Base-by-base conservation (phyloP, 2,329 filamentous ascomycete genomes). In the Albophoma yamanashiensis region DNA sequence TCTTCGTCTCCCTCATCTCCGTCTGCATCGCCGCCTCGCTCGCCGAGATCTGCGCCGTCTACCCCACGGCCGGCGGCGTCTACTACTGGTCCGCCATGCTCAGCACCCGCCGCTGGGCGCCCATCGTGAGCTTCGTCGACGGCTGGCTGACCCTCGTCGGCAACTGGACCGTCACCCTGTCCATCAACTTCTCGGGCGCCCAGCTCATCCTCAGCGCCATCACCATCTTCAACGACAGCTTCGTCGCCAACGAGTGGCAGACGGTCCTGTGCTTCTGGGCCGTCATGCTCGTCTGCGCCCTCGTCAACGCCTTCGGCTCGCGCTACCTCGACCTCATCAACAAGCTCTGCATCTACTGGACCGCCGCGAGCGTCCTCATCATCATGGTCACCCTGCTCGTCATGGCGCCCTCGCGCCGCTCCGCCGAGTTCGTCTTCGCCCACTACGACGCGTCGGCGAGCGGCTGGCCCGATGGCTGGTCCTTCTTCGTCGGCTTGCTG, bases 31-130 rank as follows among this genome's bases (percentile, higher is more conserved):
- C 88, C 34, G 82, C 86, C 15, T 89, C 85, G 20, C 78, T 91
- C 47, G 87, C 87, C 62, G 88, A 91, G 71, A 91, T 89, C 67
- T 79, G 88, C 61, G 87, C 85, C 7, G 85, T 86, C n/a, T 89
- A 83, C 65, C 79, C 78, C 0, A 81, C 77, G 5, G 82, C 82
- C 15, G 82, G 82, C 64, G 85, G 83, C 38, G 81, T 88, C 71
- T 91, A 91, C 67, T 87, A 91, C 73, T 91, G 88, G 88, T 87
- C 86, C 9, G 86, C 88, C 60, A 77, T 84, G 67, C 79, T 91
- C 64, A 80, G 82, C 61, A 85, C 84, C 70, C 79, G 79, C 64
- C 74, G 72, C 57, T 89, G 82, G 78, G 82, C 83, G 34, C 83
- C 85, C 0, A 71, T 85, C 31, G 80, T 89, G 42, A 88, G 85